phyloP scores from a whole-genome alignment of 106 monocot species.

The Cymbidium sinense region DNA sequence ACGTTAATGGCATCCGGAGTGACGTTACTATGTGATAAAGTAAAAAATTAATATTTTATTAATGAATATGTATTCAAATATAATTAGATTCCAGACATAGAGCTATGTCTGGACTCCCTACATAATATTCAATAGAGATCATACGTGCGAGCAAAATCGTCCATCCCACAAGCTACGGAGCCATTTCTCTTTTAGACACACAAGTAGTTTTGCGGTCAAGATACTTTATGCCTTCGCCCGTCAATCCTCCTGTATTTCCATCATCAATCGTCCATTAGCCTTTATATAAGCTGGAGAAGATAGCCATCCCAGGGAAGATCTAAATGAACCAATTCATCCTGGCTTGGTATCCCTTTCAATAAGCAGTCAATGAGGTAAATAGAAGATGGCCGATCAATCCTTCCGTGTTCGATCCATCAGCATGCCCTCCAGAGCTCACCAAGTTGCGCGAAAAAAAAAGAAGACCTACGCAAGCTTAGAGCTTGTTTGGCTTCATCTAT shows the following conservation, averaged over 20 bases:
- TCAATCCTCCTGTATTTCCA: not conserved
- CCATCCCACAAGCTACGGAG: not conserved
- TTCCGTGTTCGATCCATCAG: slow-evolving; percentile 37
- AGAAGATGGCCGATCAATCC: slow-evolving; percentile 9
- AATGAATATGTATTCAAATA: too few relatives aligned
- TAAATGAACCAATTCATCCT: not conserved
- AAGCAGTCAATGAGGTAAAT: not conserved
- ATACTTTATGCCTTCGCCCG: slow-evolving; percentile 1
- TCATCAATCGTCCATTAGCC: not conserved
- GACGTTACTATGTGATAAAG: too few relatives aligned
- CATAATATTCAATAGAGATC: too few relatives aligned
- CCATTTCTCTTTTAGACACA: not conserved
- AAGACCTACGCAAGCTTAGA: slow-evolving; percentile 20
- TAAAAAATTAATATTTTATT: too few relatives aligned
- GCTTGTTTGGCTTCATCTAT: slow-evolving; percentile 7
- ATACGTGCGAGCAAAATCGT: not conserved
- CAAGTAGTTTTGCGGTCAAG: slow-evolving; percentile 1
- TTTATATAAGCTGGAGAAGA: not conserved
- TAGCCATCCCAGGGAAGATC: not conserved
- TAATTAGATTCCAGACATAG: too few relatives aligned
- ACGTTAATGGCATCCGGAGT: too few relatives aligned
- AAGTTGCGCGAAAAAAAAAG: not conserved
- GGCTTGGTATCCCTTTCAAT: not conserved
- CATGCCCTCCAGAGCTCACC: slow-evolving; percentile 33
- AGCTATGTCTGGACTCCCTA: too few relatives aligned